These are phyloP conservation scores for Termitomyces bulborhizus DNA, from an alignment of 768 basidiomycete genomes.

Conservation along the genomic window DNA sequence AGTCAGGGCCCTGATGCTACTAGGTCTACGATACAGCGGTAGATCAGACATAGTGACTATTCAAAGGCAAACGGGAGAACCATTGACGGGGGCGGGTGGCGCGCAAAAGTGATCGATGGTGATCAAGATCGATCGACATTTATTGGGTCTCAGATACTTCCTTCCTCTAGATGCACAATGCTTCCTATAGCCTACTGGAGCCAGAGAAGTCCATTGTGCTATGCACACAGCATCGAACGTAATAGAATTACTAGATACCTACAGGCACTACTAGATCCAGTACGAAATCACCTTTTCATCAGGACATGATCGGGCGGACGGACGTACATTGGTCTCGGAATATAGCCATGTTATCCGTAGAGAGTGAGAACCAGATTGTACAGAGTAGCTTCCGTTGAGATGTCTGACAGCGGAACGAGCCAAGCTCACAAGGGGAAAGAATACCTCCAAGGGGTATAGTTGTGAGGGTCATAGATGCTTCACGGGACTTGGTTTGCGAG, in stretches of 20 bases:
- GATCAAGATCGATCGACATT: background rate
- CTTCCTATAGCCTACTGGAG: background rate
- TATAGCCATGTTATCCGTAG: background rate
- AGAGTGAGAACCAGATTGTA: background rate
- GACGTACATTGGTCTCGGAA: background rate
- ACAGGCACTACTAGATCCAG: background rate
- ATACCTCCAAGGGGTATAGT: conserved; percentile 12
- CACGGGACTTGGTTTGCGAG: conserved; percentile 38
- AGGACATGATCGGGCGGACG: background rate
- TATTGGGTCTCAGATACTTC: background rate
- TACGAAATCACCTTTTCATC: background rate
- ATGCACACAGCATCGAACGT: background rate
- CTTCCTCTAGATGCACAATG: background rate
- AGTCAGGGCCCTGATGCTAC: background rate
- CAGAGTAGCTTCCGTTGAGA: conserved; percentile 5
- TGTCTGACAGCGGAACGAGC: conserved; percentile 73
- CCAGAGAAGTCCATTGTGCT: background rate
- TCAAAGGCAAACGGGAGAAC: background rate
- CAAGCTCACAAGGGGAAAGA: conserved; percentile 25
- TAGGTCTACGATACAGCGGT: background rate
- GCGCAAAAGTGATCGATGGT: background rate
- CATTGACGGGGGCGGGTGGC: background rate
- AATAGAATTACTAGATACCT: background rate
- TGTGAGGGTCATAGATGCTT: conserved; percentile 52
- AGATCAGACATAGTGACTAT: background rate